Percentiles rank a stretch among this genome's conserved stretches.
These are phyloP conservation scores for Metschnikowia santaceciliae DNA, from an alignment of 805 yeast species.

Conservation along the genomic window DNA sequence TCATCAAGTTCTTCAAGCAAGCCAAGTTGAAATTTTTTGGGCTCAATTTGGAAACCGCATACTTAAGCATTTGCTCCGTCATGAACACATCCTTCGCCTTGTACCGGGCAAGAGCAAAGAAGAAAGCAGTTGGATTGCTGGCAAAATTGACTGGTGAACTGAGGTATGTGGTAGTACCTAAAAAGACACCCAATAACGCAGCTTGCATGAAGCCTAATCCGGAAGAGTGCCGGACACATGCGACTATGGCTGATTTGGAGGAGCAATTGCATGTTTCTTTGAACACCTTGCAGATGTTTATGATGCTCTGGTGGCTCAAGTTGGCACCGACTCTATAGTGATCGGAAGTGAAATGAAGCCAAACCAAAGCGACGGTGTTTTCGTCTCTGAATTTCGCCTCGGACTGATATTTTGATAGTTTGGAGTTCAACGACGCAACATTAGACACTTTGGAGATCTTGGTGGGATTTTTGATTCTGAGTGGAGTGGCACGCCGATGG, in stretches of 20 bases:
- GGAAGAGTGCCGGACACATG: conserved; percentile 77
- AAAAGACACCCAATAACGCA: conserved; percentile 75
- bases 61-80: conserved; percentile 76
- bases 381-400: conserved; percentile 36
- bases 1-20: conserved; percentile 75
- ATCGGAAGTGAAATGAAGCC: conserved; percentile 72
- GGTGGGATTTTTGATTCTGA: conserved; percentile 62
- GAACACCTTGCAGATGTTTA: conserved; percentile 80
- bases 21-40: conserved; percentile 61
- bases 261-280: conserved; percentile 89
- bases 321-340: conserved; percentile 58
- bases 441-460: conserved; percentile 47
- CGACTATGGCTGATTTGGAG: conserved; percentile 67
- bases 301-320: conserved; percentile 56
- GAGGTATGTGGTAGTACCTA: conserved; percentile 82
- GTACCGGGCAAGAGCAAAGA: conserved; percentile 64
- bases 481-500: conserved; percentile 31
- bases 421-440: conserved; percentile 39
- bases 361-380: conserved; percentile 50
- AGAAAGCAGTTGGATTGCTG: conserved; percentile 67
- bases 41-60: conserved; percentile 58
- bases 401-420: conserved; percentile 42
- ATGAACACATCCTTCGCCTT: conserved; percentile 83
- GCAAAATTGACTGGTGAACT: conserved; percentile 77
- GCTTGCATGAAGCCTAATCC: conserved; percentile 90